Percentiles rank a stretch among this genome's conserved stretches.
Evolutionary conservation across 352 stramenopile species (phyloP).

Genomic region (Phytophthora syringae): DNA sequence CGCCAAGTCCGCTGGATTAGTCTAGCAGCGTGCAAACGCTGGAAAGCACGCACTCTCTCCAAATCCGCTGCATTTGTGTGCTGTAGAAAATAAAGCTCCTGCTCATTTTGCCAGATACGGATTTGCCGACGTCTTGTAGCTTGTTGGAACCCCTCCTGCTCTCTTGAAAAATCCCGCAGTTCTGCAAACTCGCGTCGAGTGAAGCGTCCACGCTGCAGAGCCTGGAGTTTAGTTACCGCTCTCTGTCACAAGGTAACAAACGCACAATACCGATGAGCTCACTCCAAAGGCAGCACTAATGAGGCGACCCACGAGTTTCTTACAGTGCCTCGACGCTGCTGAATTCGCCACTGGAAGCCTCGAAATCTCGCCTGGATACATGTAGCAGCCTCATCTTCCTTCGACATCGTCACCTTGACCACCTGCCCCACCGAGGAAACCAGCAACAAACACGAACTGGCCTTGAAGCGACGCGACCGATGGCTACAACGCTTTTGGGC

Average conservation of each 20-base stretch:
- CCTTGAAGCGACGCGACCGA: constrained; percentile 30
- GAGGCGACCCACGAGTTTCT: constrained; percentile 20
- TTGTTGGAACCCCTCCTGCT: constrained; percentile 56
- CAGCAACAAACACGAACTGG: constrained; percentile 3
- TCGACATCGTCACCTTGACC: constrained; percentile 8
- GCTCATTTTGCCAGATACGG: constrained; percentile 67
- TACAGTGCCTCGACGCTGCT: constrained; percentile 42
- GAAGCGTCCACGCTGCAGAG: constrained; percentile 62
- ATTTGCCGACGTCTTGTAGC: constrained; percentile 53
- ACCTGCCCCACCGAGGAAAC: too few relatives aligned
- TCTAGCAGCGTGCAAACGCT: constrained; percentile 43
- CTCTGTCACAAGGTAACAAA: constrained; percentile 46
- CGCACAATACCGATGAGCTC: constrained; percentile 4
- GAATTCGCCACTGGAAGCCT: constrained; percentile 39
- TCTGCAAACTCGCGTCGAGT: constrained; percentile 57
- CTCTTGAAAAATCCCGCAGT: constrained; percentile 56
- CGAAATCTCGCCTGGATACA: constrained; percentile 66
- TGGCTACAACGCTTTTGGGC: constrained; percentile 6
- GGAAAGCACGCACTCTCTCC: constrained; percentile 52
- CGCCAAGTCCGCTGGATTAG: constrained; percentile 61
- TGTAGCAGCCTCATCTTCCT: constrained; percentile 46
- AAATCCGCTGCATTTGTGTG: constrained; percentile 56
- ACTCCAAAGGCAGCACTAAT: not conserved
- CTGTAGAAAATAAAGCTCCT: constrained; percentile 73
- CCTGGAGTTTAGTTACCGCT: constrained; percentile 62